Percentiles rank a stretch among this genome's conserved stretches.
These are phyloP conservation scores for Carex littledalei DNA, from an alignment of 176 grass and related monocot genomes.

Conservation along the genomic window DNA sequence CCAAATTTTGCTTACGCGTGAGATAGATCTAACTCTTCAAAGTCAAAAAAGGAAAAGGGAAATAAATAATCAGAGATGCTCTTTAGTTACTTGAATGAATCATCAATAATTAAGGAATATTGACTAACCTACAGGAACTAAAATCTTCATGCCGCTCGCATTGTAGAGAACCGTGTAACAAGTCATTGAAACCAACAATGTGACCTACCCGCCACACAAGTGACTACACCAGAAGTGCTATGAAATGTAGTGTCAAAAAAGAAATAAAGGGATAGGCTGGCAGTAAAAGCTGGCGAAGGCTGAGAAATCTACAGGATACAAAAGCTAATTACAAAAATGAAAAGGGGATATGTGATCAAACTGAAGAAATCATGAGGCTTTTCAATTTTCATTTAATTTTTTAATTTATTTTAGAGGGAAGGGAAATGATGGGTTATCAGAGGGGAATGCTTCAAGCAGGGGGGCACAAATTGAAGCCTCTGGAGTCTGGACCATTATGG, in stretches of 20 bases:
- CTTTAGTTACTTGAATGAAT: constrained; percentile 23
- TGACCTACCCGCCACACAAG: not conserved
- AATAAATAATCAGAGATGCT: not conserved
- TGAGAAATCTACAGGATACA: constrained; percentile 28
- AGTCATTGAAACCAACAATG: not conserved
- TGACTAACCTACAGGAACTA: not conserved
- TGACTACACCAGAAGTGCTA: not conserved
- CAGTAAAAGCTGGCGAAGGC: constrained; percentile 20
- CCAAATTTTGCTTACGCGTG: not conserved
- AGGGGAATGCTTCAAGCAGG: constrained; percentile 15
- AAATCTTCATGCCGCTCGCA: not conserved
- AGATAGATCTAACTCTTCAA: constrained; percentile 19
- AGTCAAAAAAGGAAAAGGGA: constrained; percentile 8
- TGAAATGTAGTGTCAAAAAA: constrained; percentile 15
- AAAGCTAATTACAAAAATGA: constrained; percentile 29
- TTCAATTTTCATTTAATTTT: constrained; percentile 14
- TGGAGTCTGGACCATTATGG: constrained; percentile 13
- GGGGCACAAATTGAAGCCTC: constrained; percentile 2
- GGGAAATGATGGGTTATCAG: constrained; percentile 18
- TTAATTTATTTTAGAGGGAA: not conserved
- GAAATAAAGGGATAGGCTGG: constrained; percentile 12
- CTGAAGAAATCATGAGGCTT: constrained; percentile 20
- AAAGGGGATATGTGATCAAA: constrained; percentile 23
- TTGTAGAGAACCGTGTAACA: not conserved
- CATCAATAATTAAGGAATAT: constrained; percentile 22